Evolutionary conservation across 2,329 filamentous ascomycete species (phyloP), one percentile per base, ranked within the genome.

Genomic region (Coniochaeta hoffmannii): DNA sequence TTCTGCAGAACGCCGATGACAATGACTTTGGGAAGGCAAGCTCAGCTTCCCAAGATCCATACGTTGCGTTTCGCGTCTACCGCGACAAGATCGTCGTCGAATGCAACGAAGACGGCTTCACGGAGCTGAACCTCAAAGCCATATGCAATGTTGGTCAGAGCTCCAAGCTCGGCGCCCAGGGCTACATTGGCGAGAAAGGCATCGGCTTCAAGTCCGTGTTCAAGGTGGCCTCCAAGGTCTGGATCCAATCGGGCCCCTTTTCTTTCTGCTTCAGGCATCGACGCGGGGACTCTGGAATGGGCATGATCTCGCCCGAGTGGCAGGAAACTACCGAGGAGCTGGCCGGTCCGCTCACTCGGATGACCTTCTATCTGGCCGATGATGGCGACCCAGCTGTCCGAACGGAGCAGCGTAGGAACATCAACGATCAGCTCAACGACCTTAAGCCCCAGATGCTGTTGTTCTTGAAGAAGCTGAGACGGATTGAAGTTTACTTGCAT

Each of bases 1-100:
- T 82, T 1, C 69, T 82, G 0, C 78, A 81, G 57, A 82, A 82
- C 60, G 76, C 77, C 4, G 79, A 82, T 46, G 77, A 81, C 61
- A 80, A 79, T 55, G 55, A 56, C 11, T 81, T 74, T 59, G 55
- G 4, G 12, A 61, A 44, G 15, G 66, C 68, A 0, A 22, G 41
- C 4, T 58, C 53, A 0, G 56, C 22, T 0, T 60, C 64, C 0
- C 30, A 57, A 0, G 57, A 54, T 3, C 73, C 73, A 0, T 68
- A 60, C 46, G 61, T 73, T 0, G 60, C 62, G 8, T 77, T 73
- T 54, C 55, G 59, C 11, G 57, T 80, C 0, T 63, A 68, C 4
- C 64, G 69, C 0, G 61, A 69, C 31, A 63, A 52, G 0, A 68
- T 83, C 0, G 55, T 74, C 0, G 58, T 81, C 3, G 75, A 80